These are phyloP conservation scores for Stachybotrys elegans DNA, from an alignment of 2,329 filamentous ascomycete genomes.

Conservation along the genomic window DNA sequence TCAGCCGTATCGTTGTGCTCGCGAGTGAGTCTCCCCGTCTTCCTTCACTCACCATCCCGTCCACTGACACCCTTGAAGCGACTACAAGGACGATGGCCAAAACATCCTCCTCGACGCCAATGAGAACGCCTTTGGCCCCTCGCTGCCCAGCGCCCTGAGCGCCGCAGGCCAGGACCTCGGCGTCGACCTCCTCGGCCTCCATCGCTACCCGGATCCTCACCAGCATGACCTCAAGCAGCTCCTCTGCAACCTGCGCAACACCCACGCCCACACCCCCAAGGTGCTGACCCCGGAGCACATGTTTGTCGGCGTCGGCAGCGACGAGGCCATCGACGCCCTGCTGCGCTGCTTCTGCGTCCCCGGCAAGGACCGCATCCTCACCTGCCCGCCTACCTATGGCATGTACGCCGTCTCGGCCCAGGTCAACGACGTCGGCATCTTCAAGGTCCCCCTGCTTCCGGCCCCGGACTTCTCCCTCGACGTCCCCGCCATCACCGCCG, in stretches of 20 bases:
- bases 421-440: slow-evolving; percentile 84
- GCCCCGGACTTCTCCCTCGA: slow-evolving; percentile 71
- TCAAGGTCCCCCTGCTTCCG: slow-evolving; percentile 76
- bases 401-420: slow-evolving; percentile 96
- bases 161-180: slow-evolving; percentile 37
- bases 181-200: slow-evolving; percentile 77
- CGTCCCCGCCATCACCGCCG: slow-evolving; percentile 59
- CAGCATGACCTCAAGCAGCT: slow-evolving; percentile 80
- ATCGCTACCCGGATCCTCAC: slow-evolving; percentile 96
- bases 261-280: slow-evolving; percentile 71
- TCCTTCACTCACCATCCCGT: slow-evolving; percentile 7
- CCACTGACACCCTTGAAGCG: slow-evolving; percentile 46
- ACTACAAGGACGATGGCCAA: slow-evolving; percentile 97
- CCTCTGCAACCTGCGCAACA: slow-evolving; percentile 84
- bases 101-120: slow-evolving; percentile 97
- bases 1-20: slow-evolving; percentile 73
- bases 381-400: slow-evolving; percentile 94
- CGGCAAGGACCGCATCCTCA: slow-evolving; percentile 82
- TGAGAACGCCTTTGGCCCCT: slow-evolving; percentile 92
- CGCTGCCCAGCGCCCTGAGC: slow-evolving; percentile 46
- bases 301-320: slow-evolving; percentile 92
- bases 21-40: slow-evolving; percentile 57
- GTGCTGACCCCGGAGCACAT: slow-evolving; percentile 74
- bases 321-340: slow-evolving; percentile 94
- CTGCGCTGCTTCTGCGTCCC: slow-evolving; percentile 90